phyloP scores from a whole-genome alignment of 805 yeast species.

The Starmerella etchellsii region DNA sequence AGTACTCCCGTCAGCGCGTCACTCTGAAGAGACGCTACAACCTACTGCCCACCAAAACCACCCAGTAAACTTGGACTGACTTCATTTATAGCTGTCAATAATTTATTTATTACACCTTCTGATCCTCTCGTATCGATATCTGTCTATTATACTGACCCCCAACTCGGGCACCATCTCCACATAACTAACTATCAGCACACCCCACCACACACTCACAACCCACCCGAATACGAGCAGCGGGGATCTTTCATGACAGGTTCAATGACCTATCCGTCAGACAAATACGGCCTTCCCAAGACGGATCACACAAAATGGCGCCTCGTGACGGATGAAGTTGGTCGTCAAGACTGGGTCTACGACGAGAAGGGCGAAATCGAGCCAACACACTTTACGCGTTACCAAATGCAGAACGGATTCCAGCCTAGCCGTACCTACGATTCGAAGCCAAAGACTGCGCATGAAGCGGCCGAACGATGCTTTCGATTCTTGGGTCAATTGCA shows the following conservation, averaged over 20 bases:
- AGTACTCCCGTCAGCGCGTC: slow-evolving; percentile 97
- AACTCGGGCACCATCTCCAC: too few relatives aligned
- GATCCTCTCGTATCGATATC: too few relatives aligned
- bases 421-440: slow-evolving; percentile 17
- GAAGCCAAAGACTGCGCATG: slow-evolving; percentile 21
- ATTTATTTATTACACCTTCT: not conserved
- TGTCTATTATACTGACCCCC: too few relatives aligned
- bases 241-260: too few relatives aligned
- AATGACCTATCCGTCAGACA: slow-evolving; percentile 41
- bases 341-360: slow-evolving; percentile 67
- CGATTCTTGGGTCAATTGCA: slow-evolving; percentile 58
- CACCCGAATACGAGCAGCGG: too few relatives aligned
- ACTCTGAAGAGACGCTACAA: slow-evolving; percentile 90
- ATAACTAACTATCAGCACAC: too few relatives aligned
- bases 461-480: slow-evolving; percentile 61
- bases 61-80: too few relatives aligned
- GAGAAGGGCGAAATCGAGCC: slow-evolving; percentile 28
- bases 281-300: slow-evolving; percentile 50
- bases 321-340: slow-evolving; percentile 54
- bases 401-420: slow-evolving; percentile 19
- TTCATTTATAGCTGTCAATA: too few relatives aligned
- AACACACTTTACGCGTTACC: slow-evolving; percentile 23
- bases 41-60: slow-evolving; percentile 75
- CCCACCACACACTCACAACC: too few relatives aligned
- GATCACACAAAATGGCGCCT: slow-evolving; percentile 69